Evolutionary conservation across 2,329 filamentous ascomycete species (phyloP), one percentile per base, ranked within the genome.

Genomic region (Orbilia brochopaga): DNA sequence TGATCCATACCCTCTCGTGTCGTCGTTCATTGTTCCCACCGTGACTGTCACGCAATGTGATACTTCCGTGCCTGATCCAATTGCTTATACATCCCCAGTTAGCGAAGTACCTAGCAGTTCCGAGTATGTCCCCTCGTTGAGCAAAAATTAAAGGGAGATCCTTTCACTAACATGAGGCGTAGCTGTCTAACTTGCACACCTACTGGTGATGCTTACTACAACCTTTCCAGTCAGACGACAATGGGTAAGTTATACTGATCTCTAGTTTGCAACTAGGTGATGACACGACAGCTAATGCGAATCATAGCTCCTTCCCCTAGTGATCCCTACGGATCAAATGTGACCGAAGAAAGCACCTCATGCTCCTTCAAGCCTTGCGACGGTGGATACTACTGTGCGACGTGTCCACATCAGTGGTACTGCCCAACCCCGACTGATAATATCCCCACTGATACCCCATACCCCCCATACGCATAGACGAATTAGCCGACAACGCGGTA

Each of bases 361-460:
- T 70, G 66, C 46, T 63, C 66, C 6, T 70, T 63, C 23, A 64
- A 64, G 50, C 66, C 66, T 44, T 70, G 66, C 17, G 54, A 64
- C 27, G 59, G 59, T 13, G 66, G 66, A 32, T 64, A 70, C 30
- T 70, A 64, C 30, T 70, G 66, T 32, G 66, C 64, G 50, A 64
- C 59, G 8, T 70, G 66, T 24, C 59, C 66, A n/a, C 66, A 70
- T 24, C 58, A 70, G 32, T 70, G 66, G 66, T 70, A 70, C 44
- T 70, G 66, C 24, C 66, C 66, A 15, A 70, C 66, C 13, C 46
- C 54, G 4, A 55, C 46, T 23, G 27, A 69, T 42, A 17, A 30
- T 21, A 24, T 2, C 27, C 40, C 52, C 7, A 32, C 53, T 23
- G 37, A 56, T 46, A 35, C 46, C 44, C 21, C 42, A 59, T 64